phyloP scores from a whole-genome alignment of 2,329 filamentous ascomycete genomes.

The Colletotrichum tropicale region DNA sequence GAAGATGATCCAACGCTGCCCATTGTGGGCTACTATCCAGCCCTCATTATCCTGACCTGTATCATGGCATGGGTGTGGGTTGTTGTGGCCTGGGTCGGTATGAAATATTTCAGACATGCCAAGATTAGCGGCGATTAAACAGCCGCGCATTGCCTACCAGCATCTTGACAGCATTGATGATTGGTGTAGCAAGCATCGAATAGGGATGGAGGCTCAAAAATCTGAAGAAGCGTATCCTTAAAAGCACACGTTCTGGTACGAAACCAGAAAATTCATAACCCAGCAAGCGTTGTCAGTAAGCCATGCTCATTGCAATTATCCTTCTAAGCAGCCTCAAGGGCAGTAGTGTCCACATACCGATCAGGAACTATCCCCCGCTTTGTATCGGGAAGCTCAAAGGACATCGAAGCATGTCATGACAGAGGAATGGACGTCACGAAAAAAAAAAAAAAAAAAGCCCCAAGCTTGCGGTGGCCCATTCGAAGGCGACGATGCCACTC shows the following conservation, averaged over 20 bases:
- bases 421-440: neutral
- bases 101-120: constrained; percentile 99
- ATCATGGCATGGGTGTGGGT: constrained; percentile 99
- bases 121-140: constrained; percentile 75
- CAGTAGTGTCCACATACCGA: neutral
- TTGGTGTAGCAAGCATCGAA: neutral
- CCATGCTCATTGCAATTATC: neutral
- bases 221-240: neutral
- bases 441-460: neutral
- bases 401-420: neutral
- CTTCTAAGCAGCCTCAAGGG: neutral
- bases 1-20: constrained; percentile 94
- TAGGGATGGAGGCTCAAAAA: neutral
- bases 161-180: neutral
- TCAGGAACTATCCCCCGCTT: neutral
- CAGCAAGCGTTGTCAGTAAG: neutral
- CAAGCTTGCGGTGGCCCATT: neutral
- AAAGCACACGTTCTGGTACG: neutral
- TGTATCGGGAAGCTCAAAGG: neutral
- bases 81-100: constrained; percentile 94
- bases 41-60: constrained; percentile 87
- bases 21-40: constrained; percentile 96
- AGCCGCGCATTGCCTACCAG: neutral
- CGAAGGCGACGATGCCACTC: neutral
- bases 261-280: neutral